phyloP scores from a whole-genome alignment of 306 rosid species.

The Vicia villosa region DNA sequence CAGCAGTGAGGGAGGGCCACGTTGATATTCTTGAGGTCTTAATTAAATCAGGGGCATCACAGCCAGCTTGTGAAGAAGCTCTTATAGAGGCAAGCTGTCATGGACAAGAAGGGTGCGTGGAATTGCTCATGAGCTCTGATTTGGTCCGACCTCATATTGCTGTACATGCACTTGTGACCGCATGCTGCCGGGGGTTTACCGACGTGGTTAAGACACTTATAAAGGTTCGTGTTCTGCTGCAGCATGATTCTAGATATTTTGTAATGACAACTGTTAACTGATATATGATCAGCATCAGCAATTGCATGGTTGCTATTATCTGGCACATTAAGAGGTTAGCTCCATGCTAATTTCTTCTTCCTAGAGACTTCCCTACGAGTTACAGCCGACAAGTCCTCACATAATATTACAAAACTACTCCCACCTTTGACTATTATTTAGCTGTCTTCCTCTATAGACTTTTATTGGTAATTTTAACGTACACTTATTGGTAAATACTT shows the following conservation, averaged over 20 bases:
- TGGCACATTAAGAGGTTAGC: constrained; percentile 1
- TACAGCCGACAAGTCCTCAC: not conserved
- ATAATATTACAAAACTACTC: not conserved
- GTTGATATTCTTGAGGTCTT: constrained; percentile 73
- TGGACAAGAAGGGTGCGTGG: constrained; percentile 66
- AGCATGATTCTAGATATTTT: constrained; percentile 4
- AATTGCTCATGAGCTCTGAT: constrained; percentile 87
- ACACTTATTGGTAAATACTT: constrained; percentile 27
- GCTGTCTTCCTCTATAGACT: constrained; percentile 38
- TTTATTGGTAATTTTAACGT: constrained; percentile 2
- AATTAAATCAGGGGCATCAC: constrained; percentile 88
- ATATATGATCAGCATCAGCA: constrained; percentile 10
- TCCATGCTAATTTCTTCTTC: not conserved
- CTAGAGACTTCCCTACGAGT: not conserved
- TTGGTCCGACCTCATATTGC: constrained; percentile 76
- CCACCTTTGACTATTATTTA: not conserved
- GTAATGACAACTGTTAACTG: not conserved
- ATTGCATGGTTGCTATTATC: not conserved
- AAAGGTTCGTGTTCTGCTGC: constrained; percentile 53
- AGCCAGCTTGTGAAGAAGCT: constrained; percentile 97
- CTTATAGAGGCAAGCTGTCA: constrained; percentile 85
- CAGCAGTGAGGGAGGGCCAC: constrained; percentile 92
- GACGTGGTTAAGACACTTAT: constrained; percentile 68
- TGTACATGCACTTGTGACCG: constrained; percentile 78
- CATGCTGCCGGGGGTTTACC: constrained; percentile 85